These are phyloP conservation scores for Wickerhamomyces chaumierensis DNA, from an alignment of 805 yeast species.

Conservation along the genomic window DNA sequence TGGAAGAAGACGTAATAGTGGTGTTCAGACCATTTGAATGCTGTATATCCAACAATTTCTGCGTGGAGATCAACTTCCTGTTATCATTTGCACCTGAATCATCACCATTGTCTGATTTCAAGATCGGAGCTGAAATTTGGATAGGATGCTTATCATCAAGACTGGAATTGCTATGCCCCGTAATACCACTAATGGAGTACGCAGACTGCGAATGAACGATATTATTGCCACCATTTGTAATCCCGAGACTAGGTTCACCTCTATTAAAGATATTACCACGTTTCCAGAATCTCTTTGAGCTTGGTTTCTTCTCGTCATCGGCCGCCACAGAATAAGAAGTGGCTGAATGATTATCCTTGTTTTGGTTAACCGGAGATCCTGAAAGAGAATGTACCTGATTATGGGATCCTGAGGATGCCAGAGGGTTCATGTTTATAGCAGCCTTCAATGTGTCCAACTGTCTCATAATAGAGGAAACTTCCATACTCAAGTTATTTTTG, in stretches of 20 bases:
- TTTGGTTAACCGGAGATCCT: not conserved
- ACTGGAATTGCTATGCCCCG: slow-evolving; percentile 1
- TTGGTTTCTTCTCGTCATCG: not conserved
- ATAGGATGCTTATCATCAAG: slow-evolving; percentile 8
- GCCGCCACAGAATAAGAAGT: no score
- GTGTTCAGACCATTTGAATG: slow-evolving; percentile 1
- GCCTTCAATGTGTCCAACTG: slow-evolving; percentile 12
- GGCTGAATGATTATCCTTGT: not conserved
- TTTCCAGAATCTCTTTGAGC: slow-evolving; percentile 21
- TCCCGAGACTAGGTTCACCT: slow-evolving; percentile 8
- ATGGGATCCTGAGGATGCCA: no score
- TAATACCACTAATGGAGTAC: not conserved
- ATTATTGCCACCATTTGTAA: not conserved
- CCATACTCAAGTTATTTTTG: slow-evolving; percentile 35
- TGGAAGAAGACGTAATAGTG: not conserved
- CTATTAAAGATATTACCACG: slow-evolving; percentile 13
- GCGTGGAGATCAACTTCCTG: slow-evolving; percentile 18
- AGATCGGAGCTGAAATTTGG: slow-evolving; percentile 25
- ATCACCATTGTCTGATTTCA: slow-evolving; percentile 22
- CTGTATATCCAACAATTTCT: slow-evolving; percentile 5
- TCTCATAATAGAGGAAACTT: slow-evolving; percentile 25
- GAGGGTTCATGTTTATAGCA: no score
- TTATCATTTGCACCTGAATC: slow-evolving; percentile 25
- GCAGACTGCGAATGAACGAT: not conserved
- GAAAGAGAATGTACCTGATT: no score